Conservation (phyloP, 2,329 filamentous ascomycete genomes). For the Dactylellina cionopaga region DNA sequence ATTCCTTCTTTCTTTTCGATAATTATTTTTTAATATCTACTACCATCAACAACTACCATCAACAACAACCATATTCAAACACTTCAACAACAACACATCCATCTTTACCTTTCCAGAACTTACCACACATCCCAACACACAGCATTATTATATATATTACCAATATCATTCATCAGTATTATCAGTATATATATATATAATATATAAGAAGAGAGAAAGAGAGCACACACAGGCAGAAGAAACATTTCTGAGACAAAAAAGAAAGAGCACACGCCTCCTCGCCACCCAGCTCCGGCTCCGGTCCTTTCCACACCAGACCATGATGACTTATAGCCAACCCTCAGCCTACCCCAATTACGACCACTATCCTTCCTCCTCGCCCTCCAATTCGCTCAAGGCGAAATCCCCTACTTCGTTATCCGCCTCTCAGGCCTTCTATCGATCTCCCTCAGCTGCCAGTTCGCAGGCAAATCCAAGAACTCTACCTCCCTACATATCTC, state of each 20-base stretch:
- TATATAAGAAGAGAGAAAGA: too few species aligned
- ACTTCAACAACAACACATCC: conserved; percentile 2
- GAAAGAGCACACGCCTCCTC: conserved; percentile 3
- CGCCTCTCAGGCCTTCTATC: conserved; percentile 20
- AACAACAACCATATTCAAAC: neutral
- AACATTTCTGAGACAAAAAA: neutral
- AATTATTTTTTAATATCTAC: neutral
- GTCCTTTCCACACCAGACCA: conserved; percentile 22
- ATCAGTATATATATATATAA: too few species aligned
- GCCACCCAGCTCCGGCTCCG: conserved; percentile 6
- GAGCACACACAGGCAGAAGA: neutral
- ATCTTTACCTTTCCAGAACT: too few species aligned
- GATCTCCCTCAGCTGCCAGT: conserved; percentile 10
- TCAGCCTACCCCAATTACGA: conserved; percentile 38
- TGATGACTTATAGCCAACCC: conserved; percentile 49
- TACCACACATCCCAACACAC: conserved; percentile 1
- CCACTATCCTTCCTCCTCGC: conserved; percentile 6
- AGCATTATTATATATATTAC: too few species aligned
- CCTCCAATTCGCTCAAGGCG: conserved; percentile 7
- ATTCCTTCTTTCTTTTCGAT: neutral
- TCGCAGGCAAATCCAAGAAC: conserved; percentile 49
- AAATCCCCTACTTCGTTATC: conserved; percentile 8
- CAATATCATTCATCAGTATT: too few species aligned
- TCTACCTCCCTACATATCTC: conserved; percentile 54
- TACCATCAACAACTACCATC: neutral